Evolutionary conservation across 2,329 filamentous ascomycete species (phyloP), one percentile per base, ranked within the genome.

Genomic region (Colletotrichum chrysophilum): DNA sequence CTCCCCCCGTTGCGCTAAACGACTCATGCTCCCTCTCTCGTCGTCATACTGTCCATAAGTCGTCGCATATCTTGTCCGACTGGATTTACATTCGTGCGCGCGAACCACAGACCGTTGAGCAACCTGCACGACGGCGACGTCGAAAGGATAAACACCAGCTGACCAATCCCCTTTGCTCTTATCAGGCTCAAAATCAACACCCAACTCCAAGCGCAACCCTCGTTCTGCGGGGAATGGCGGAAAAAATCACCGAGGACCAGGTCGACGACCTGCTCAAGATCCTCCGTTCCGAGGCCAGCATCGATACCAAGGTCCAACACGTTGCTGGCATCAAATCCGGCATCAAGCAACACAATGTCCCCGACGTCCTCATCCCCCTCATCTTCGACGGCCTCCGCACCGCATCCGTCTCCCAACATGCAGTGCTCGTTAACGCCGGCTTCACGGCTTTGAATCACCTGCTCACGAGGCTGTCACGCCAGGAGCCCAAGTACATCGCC

Each of bases 341-440:
- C 83, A 98, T 98, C 88, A 98, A 98, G 85, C 96, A 98, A 85
- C 94, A 94, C 83, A 96, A 96, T 87, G 95, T 98, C 61, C 95
- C 95, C 76, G 95, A 97, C 78, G 85, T 86, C 70, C 91, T 89
- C 80, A 91, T 97, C 79, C 86, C 91, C 30, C 88, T 91, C 74
- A 91, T 98, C 78, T 97, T 98, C 85, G 95, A 98, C 76, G 94
- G 93, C 78, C 89, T 97, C 80, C 93, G 94, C 77, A 87, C 92
- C 69, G 94, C 95, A 76, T 94, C 96, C 78, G 87, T 89, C 70
- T 94, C 95, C 56, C 93, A 94, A 80, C 94, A 97, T 81, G 93
- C 93, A 58, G 91, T 92, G 38, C 92, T 98, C 77, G 92, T 94
- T 78, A 94, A 94, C 74, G 94, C 95, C 68, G 96, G 95, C 74